Conservation (phyloP, 306 rosid genomes). For the Astragalus glycyphyllos region DNA sequence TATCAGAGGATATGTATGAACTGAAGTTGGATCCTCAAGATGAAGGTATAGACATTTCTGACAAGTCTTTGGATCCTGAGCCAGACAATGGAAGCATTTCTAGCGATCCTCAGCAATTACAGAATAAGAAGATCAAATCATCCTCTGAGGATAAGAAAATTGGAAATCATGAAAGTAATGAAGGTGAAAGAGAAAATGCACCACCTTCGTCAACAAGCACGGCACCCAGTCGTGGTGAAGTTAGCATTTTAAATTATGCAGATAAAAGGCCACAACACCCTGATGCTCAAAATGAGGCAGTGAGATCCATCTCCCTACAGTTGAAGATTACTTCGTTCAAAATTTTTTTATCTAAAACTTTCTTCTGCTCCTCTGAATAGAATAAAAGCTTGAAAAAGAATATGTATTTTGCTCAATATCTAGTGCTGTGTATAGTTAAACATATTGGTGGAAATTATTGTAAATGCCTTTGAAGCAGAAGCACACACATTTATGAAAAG, state of each 20-base stretch:
- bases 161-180: conserved; percentile 36
- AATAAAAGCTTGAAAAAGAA: conserved; percentile 14
- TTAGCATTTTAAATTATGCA: conserved; percentile 30
- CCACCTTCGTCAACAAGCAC: conserved; percentile 33
- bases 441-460: background rate
- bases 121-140: conserved; percentile 55
- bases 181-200: conserved; percentile 43
- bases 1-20: conserved; percentile 66
- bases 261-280: conserved; percentile 40
- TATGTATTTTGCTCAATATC: conserved; percentile 12
- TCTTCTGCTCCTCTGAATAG: conserved; percentile 7
- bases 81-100: conserved; percentile 39
- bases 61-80: conserved; percentile 39
- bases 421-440: background rate
- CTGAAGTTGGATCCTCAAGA: conserved; percentile 52
- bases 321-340: conserved; percentile 26
- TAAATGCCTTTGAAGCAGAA: conserved; percentile 23
- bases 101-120: conserved; percentile 46
- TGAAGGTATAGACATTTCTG: conserved; percentile 36
- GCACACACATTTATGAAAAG: conserved; percentile 3
- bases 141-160: conserved; percentile 45
- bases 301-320: conserved; percentile 40
- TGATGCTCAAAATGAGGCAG: conserved; percentile 53
- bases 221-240: conserved; percentile 40
- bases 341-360: conserved; percentile 4